Percentiles rank a stretch among this genome's conserved stretches.
Evolutionary conservation across 2,329 filamentous ascomycete genomes (phyloP).

Genomic region (Penicillium psychrosexuale): DNA sequence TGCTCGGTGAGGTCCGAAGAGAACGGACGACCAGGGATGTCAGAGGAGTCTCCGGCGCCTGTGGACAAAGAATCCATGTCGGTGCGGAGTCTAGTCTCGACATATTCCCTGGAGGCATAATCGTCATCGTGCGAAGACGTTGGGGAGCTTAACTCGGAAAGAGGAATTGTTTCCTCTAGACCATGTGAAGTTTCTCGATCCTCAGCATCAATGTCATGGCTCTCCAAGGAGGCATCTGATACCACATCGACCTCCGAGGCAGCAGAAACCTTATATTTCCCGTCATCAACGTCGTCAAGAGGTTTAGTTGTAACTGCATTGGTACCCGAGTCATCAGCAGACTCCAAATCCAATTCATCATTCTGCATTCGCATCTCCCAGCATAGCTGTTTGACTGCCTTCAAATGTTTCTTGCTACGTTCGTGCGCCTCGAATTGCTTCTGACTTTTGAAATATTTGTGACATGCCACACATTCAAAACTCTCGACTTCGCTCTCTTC

Average conservation of each 20-base stretch:
- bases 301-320: background rate
- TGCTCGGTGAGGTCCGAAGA: constrained; percentile 20
- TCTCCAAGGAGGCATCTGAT: background rate
- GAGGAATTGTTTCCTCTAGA: background rate
- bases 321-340: background rate
- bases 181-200: background rate
- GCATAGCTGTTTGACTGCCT: constrained; percentile 75
- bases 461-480: constrained; percentile 62
- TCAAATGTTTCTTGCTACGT: constrained; percentile 93
- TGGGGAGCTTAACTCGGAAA: background rate
- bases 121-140: constrained; percentile 35
- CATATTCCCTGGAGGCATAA: constrained; percentile 43
- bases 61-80: constrained; percentile 11
- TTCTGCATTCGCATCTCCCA: constrained; percentile 82
- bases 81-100: constrained; percentile 39
- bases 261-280: background rate
- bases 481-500: constrained; percentile 52
- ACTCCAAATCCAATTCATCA: constrained; percentile 42
- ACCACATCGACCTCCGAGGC: background rate
- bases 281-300: background rate
- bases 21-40: constrained; percentile 20
- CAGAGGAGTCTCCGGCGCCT: constrained; percentile 9
- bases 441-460: constrained; percentile 77
- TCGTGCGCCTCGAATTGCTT: constrained; percentile 90
- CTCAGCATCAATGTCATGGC: background rate